Conservation (phyloP, 2,329 filamentous ascomycete genomes). For the Aschersonia sp. region DNA sequence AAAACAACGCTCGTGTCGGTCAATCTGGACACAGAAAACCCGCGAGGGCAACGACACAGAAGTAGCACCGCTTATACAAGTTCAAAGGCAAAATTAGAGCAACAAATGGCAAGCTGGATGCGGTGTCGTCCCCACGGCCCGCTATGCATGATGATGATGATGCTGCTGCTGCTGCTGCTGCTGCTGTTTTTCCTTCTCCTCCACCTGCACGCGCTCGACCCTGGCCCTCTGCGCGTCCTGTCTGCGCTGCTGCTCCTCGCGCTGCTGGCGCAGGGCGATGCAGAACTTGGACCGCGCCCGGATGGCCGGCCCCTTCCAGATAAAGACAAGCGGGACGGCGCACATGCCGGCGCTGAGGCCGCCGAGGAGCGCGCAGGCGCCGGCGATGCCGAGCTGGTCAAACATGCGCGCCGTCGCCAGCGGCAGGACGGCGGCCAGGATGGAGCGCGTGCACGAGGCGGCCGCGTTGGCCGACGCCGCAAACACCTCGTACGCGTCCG, state of each 20-base stretch:
- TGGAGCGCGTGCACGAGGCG: slow-evolving; percentile 82
- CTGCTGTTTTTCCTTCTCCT: neutral
- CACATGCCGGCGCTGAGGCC: slow-evolving; percentile 35
- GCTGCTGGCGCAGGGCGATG: slow-evolving; percentile 38
- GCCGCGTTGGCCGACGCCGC: slow-evolving; percentile 65
- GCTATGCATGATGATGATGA: neutral
- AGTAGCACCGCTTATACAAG: too few relatives aligned
- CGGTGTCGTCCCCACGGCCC: neutral
- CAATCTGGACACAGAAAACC: too few relatives aligned
- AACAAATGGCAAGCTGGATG: neutral
- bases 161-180: neutral
- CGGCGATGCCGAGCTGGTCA: slow-evolving; percentile 26
- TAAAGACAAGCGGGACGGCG: slow-evolving; percentile 34
- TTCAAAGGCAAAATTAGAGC: too few relatives aligned
- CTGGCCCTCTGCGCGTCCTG: slow-evolving; percentile 20
- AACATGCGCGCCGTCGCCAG: slow-evolving; percentile 39
- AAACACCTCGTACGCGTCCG: slow-evolving; percentile 51
- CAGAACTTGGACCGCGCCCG: slow-evolving; percentile 46
- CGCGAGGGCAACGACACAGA: too few relatives aligned
- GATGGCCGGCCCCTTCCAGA: slow-evolving; percentile 39
- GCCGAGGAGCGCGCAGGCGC: slow-evolving; percentile 35
- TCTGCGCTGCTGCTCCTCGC: slow-evolving; percentile 28
- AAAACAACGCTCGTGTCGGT: too few relatives aligned
- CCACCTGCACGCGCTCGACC: neutral
- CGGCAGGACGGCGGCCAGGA: slow-evolving; percentile 65